These are phyloP conservation scores for Pelargonium nanum DNA, from an alignment of 345 rosid genomes.

Conservation along the genomic window DNA sequence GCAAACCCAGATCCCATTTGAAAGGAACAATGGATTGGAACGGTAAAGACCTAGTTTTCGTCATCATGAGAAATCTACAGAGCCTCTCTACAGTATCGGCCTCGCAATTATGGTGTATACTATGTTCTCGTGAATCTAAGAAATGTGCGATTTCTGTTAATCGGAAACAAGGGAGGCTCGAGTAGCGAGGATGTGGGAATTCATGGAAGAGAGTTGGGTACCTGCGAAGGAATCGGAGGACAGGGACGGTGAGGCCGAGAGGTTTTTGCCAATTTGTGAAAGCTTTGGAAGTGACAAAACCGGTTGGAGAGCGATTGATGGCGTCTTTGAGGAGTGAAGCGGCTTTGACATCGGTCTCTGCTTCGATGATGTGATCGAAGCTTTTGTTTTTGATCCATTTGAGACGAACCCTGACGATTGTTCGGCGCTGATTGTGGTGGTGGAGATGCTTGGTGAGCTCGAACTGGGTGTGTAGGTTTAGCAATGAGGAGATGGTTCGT, in stretches of 20 bases:
- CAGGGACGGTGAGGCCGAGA: conserved; percentile 91
- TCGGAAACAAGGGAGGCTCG: conserved; percentile 76
- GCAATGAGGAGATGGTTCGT: conserved; percentile 1
- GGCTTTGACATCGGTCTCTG: conserved; percentile 82
- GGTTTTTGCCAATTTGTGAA: conserved; percentile 86
- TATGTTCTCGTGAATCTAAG: conserved; percentile 70
- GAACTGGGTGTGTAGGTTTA: neutral
- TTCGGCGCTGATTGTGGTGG: conserved; percentile 43
- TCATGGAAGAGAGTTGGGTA: conserved; percentile 25
- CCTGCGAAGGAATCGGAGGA: conserved; percentile 88
- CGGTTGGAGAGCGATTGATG: conserved; percentile 72
- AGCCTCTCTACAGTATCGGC: conserved; percentile 71
- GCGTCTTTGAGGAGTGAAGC: conserved; percentile 90
- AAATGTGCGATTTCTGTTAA: conserved; percentile 72
- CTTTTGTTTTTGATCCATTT: conserved; percentile 90
- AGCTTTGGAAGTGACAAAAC: conserved; percentile 83
- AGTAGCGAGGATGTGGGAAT: conserved; percentile 72
- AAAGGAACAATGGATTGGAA: conserved; percentile 60
- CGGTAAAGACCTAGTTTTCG: conserved; percentile 49
- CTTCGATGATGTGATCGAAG: conserved; percentile 73
- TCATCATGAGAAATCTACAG: conserved; percentile 81
- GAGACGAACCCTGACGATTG: conserved; percentile 58
- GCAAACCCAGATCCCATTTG: conserved; percentile 86
- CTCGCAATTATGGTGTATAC: conserved; percentile 52
- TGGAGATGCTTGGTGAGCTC: conserved; percentile 2